Evolutionary conservation across 164 flowering plant genomes (phyloP), one percentile per base, ranked within the genome.

Genomic region (Warburgia ugandensis): DNA sequence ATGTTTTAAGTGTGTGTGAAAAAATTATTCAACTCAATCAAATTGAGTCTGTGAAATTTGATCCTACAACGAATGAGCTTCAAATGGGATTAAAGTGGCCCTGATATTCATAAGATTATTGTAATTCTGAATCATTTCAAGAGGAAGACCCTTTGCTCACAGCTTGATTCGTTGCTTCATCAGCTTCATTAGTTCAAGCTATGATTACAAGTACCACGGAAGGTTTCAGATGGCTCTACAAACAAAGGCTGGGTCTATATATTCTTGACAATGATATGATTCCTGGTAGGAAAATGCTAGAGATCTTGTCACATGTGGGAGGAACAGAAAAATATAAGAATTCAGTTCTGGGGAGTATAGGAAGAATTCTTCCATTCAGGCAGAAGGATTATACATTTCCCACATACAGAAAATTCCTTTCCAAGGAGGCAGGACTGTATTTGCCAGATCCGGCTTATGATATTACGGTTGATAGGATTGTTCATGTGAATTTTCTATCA

Each of bases 381-480:
- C 94, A 85, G 64, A 92, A 86, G 74, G 96, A 92, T 20, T 86
- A 77, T 40, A 77, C 89, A 0, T 92, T 92, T 55, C 99, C 99
- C 1, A 92, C 96, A 48, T 92, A 92, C 44, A 56, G 99, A 56
- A 92, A 92, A 68, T 92, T 88, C 38, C 59, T 85, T 16, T 85
- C 96, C 1, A 92, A 82, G 73, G 96, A 92, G 66, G 99, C 99
- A 10, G 99, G 99, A 8, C 77, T 92, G 20, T 92, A 92, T 58
- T 68, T 92, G 81, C 99, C 99, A 36, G 99, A 92, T 49, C 99
- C 99, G 40, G 99, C 99, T 35, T 92, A 92, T 66, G 89, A 84
- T 50, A 86, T 92, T 68, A 73, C 74, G 0, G 71, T 92, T 30
- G 83, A 88, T 50, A 75, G 63, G 59, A 77, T 92, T 22, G 95